These are phyloP conservation scores for Fusarium concolor DNA, from an alignment of 2,329 filamentous ascomycete species.

Conservation along the genomic window DNA sequence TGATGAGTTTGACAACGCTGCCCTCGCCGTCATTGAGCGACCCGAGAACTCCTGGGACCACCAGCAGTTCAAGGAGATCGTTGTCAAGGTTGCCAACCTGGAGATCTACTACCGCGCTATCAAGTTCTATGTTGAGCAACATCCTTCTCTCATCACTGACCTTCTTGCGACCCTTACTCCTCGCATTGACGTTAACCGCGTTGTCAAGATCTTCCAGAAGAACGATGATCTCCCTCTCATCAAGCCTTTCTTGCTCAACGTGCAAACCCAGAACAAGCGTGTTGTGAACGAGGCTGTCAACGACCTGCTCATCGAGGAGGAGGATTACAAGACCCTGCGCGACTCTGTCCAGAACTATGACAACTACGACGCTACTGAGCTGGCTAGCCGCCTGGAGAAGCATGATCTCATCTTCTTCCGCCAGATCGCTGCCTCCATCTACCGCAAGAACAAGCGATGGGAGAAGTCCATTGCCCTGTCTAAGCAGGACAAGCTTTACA, in stretches of 20 bases:
- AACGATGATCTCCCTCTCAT: conserved; percentile 98
- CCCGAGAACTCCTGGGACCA: conserved; percentile 99
- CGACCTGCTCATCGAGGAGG: conserved; percentile 96
- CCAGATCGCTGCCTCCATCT: conserved; percentile 97
- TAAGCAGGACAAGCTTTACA: conserved; percentile 99
- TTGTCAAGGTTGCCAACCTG: conserved; percentile 96
- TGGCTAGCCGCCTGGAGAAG: conserved; percentile 93
- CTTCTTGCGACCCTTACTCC: conserved; percentile 91
- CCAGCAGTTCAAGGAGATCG: conserved; percentile 98
- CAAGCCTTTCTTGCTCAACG: conserved; percentile 97
- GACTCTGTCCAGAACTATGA: conserved; percentile 99
- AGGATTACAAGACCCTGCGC: conserved; percentile 97
- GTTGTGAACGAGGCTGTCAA: conserved; percentile 98
- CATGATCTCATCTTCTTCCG: conserved; percentile 99
- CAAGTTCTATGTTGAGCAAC: conserved; percentile 97
- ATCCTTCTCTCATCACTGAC: conserved; percentile 95
- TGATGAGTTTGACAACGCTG: conserved; percentile 97
- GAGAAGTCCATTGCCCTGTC: conserved; percentile 98
- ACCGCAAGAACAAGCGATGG: conserved; percentile 99
- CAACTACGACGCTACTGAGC: conserved; percentile 96
- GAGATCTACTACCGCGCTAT: conserved; percentile 99
- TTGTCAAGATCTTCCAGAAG: conserved; percentile 99
- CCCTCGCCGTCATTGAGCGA: conserved; percentile 96
- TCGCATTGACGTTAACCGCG: conserved; percentile 96
- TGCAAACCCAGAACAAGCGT: conserved; percentile 97